Conservation (phyloP, 305 asterid species). For the Rubia tinctorum region DNA sequence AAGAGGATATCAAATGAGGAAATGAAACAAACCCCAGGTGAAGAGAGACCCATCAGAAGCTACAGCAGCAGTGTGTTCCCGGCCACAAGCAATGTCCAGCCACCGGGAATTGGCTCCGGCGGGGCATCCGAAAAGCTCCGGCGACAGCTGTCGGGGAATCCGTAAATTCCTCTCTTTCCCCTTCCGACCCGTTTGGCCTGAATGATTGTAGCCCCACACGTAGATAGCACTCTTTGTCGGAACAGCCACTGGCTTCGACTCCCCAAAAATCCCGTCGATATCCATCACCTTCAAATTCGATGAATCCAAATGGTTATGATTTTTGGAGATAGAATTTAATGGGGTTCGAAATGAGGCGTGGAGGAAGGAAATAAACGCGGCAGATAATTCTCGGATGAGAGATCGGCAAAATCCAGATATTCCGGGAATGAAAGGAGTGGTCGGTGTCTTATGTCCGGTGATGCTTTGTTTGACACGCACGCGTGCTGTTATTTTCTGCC, state of each 20-base stretch:
- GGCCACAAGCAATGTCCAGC: constrained; percentile 92
- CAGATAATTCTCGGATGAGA: background rate
- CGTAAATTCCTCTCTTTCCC: constrained; percentile 54
- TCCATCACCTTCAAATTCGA: constrained; percentile 38
- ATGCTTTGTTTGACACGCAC: background rate
- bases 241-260: constrained; percentile 38
- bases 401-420: constrained; percentile 13
- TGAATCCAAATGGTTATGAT: background rate
- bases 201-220: constrained; percentile 87
- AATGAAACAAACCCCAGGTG: constrained; percentile 75
- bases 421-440: constrained; percentile 7
- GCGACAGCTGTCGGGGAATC: constrained; percentile 81
- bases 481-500: no score
- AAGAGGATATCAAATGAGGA: background rate
- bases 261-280: constrained; percentile 78
- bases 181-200: constrained; percentile 91
- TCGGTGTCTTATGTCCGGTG: background rate
- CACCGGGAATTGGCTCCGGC: constrained; percentile 65
- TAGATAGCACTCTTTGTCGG: constrained; percentile 92
- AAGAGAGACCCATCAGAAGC: constrained; percentile 93
- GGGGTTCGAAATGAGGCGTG: background rate
- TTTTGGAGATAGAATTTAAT: background rate
- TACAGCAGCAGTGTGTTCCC: constrained; percentile 87
- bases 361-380: background rate
- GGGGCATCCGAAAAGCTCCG: constrained; percentile 86